phyloP scores from a whole-genome alignment of 164 flowering plant genomes.

The Vitis amurensis region DNA sequence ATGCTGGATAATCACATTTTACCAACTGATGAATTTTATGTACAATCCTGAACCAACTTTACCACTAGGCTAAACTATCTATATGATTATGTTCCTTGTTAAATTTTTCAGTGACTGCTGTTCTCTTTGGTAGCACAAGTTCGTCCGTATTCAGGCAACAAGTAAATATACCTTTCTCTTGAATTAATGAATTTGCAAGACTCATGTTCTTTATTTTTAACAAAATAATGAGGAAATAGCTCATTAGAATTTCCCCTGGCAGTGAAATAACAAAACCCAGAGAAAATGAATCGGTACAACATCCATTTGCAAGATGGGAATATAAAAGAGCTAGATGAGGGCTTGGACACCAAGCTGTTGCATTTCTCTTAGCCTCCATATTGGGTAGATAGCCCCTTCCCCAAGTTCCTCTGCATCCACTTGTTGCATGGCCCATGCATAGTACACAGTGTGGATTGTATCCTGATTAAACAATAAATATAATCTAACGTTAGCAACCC shows the following conservation, averaged over 20 bases:
- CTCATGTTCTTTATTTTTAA: too few species aligned
- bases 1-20: too few species aligned
- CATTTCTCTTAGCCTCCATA: conserved; percentile 92
- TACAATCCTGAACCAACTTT: background rate
- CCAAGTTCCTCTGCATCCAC: conserved; percentile 70
- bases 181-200: background rate
- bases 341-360: conserved; percentile 76
- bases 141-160: background rate
- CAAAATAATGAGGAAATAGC: background rate
- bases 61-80: background rate
- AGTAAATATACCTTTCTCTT: background rate
- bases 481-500: too few species aligned
- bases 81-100: background rate
- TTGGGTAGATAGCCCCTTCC: conserved; percentile 66
- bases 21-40: background rate
- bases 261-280: conserved; percentile 2
- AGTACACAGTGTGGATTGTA: conserved; percentile 80
- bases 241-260: background rate
- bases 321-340: conserved; percentile 51
- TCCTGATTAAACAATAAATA: conserved; percentile 46
- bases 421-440: conserved; percentile 95
- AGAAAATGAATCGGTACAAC: background rate
- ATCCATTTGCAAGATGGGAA: background rate
- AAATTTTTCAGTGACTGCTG: background rate
- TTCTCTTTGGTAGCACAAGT: background rate